A percentile compares a stretch with the other conserved stretches of the same genome.
Conservation (phyloP, 139 green algal species). For the Marvania coccoides region DNA sequence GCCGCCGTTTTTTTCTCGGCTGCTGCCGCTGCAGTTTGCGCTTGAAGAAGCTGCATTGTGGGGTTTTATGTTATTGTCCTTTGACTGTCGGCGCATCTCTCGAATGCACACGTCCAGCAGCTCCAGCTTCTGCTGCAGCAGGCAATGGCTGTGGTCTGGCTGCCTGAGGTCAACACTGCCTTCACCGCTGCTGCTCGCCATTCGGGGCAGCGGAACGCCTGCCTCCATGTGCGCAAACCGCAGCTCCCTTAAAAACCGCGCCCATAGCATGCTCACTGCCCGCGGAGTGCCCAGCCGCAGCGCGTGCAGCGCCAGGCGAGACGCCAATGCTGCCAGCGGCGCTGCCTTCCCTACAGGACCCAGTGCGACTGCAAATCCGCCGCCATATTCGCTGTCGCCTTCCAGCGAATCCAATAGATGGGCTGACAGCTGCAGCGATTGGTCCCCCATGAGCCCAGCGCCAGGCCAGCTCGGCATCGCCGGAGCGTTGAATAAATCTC, state of each 20-base stretch:
- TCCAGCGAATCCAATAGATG: background rate
- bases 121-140: constrained; percentile 85
- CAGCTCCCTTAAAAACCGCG: constrained; percentile 40
- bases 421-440: background rate
- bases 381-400: background rate
- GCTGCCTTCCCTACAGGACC: constrained; percentile 12
- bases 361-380: background rate
- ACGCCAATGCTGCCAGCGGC: constrained; percentile 8
- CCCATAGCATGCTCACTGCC: constrained; percentile 63
- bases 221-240: constrained; percentile 59
- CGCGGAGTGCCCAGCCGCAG: constrained; percentile 60
- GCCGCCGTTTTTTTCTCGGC: background rate
- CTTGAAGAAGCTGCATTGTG: background rate
- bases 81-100: background rate
- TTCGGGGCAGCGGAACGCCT: constrained; percentile 41
- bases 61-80: background rate
- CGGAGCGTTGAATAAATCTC: constrained; percentile 39
- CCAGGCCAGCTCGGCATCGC: background rate
- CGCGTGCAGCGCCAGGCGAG: constrained; percentile 54
- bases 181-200: constrained; percentile 23
- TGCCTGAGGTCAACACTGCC: background rate
- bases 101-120: constrained; percentile 70
- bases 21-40: constrained; percentile 11
- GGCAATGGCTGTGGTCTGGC: constrained; percentile 41
- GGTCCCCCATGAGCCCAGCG: no score